These are phyloP conservation scores for Russula sp. DNA, from an alignment of 768 basidiomycete species.

Conservation along the genomic window DNA sequence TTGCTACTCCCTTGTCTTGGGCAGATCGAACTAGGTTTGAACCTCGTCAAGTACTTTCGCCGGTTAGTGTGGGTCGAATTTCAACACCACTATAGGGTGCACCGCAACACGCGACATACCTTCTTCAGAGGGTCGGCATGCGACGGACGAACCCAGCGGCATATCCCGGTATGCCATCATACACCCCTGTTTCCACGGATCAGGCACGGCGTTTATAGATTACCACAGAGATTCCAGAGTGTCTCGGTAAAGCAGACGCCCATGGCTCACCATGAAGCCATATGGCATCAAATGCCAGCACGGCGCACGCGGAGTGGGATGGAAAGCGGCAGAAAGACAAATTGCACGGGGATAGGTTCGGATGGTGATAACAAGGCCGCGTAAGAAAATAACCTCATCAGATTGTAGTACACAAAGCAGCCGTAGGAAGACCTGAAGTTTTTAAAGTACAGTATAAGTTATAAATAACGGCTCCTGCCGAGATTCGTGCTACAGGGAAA, in stretches of 20 bases:
- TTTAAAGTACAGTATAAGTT: too few relatives aligned
- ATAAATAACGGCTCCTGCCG: too few relatives aligned
- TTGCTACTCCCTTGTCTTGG: too few relatives aligned
- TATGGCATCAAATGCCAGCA: neutral
- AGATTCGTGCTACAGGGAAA: neutral
- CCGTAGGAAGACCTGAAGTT: neutral
- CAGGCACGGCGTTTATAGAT: too few relatives aligned
- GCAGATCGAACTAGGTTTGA: conserved; percentile 15
- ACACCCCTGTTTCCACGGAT: too few relatives aligned
- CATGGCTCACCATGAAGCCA: neutral
- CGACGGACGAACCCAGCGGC: neutral
- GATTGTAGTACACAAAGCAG: neutral
- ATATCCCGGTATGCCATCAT: neutral
- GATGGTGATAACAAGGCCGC: neutral
- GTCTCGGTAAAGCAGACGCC: neutral
- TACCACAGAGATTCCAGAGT: too few relatives aligned
- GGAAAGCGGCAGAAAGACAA: neutral
- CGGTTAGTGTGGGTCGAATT: conserved; percentile 7
- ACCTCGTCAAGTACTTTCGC: neutral
- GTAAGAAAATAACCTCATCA: neutral
- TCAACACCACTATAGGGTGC: neutral
- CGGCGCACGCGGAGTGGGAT: neutral
- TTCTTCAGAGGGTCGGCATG: neutral
- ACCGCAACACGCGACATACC: neutral
- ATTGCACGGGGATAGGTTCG: conserved; percentile 12